Evolutionary conservation across 768 basidiomycete species (phyloP), one percentile per base, ranked within the genome.

Genomic region (Mycena sanguinolenta): DNA sequence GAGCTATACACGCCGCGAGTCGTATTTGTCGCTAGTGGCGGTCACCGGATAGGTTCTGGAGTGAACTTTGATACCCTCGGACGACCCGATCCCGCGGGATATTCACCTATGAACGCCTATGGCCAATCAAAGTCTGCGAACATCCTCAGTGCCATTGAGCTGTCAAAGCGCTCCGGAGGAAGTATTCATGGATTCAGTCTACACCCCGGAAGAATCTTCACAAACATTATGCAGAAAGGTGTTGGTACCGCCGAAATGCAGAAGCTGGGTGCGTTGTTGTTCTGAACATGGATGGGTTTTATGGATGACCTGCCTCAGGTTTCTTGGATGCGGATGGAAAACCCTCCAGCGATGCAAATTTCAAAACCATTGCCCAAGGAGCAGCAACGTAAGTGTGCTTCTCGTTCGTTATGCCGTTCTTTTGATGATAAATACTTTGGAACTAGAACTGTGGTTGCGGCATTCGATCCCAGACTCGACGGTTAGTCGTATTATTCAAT

Each of bases 381-480:
- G 71, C 66, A 3, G 71, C 71, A 34, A 72, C 71, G 71, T 72
- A 25, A 64, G 52, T 17, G 42, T 60, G 19, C 14, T 17, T 4
- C 10, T 27, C 42, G 4, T 14, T 30, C 14, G n/a, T n/a, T n/a
- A n/a, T n/a, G n/a, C n/a, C n/a, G n/a, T n/a, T n/a, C n/a, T n/a
- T n/a, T n/a, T n/a, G n/a, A n/a, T n/a, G n/a, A n/a, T n/a, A n/a
- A n/a, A n/a, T n/a, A n/a, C n/a, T n/a, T n/a, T n/a, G n/a, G n/a
- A n/a, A n/a, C n/a, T n/a, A 69, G 71, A 2, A 72, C 71, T n/a
- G 34, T 69, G 21, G 63, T 42, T 30, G 67, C 71, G 16, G 71
- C 67, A 9, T 72, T 72, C 39, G 71, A 72, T 54, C 63, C 66
- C 2, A 14, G 58, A 1, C 39, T 72, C 25, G 27, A 69, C 5